A percentile compares a stretch with the other conserved stretches of the same genome.
phyloP scores from a whole-genome alignment of 805 yeast genomes.

The Candida anglica region DNA sequence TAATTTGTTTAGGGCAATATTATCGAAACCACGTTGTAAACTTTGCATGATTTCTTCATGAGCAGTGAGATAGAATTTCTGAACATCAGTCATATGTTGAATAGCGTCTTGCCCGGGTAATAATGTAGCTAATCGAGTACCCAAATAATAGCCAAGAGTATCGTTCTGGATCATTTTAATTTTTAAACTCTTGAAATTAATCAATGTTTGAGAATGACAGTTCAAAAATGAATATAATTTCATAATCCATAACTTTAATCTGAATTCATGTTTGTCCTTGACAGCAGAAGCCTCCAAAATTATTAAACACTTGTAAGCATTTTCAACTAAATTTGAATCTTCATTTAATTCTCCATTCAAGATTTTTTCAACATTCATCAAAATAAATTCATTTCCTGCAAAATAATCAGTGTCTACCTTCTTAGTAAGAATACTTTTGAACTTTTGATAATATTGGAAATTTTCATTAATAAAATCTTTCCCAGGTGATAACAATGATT shows the following conservation, averaged over 20 bases:
- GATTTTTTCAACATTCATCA: constrained; percentile 41
- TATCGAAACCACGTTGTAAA: constrained; percentile 51
- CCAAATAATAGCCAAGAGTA: constrained; percentile 50
- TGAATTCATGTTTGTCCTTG: constrained; percentile 69
- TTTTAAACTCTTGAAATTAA: constrained; percentile 50
- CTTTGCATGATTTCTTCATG: constrained; percentile 48
- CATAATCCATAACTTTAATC: constrained; percentile 67
- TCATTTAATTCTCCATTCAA: constrained; percentile 16
- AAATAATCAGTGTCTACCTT: constrained; percentile 67
- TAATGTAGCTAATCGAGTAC: constrained; percentile 42
- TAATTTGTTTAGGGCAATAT: constrained; percentile 61
- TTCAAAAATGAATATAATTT: constrained; percentile 60
- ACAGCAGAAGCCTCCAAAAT: constrained; percentile 54
- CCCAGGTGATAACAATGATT: constrained; percentile 21
- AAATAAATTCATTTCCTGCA: constrained; percentile 60
- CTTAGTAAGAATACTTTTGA: constrained; percentile 24
- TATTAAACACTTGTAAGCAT: constrained; percentile 37
- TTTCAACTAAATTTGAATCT: constrained; percentile 15
- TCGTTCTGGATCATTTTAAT: constrained; percentile 78
- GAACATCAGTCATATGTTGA: constrained; percentile 25
- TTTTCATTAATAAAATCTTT: constrained; percentile 23
- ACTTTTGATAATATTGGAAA: constrained; percentile 30
- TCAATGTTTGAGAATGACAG: constrained; percentile 43
- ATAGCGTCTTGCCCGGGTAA: constrained; percentile 41
- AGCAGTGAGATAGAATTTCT: constrained; percentile 51